Base-by-base conservation (phyloP, 2,329 filamentous ascomycete species). In the Ceratocystis cacaofunesta region DNA sequence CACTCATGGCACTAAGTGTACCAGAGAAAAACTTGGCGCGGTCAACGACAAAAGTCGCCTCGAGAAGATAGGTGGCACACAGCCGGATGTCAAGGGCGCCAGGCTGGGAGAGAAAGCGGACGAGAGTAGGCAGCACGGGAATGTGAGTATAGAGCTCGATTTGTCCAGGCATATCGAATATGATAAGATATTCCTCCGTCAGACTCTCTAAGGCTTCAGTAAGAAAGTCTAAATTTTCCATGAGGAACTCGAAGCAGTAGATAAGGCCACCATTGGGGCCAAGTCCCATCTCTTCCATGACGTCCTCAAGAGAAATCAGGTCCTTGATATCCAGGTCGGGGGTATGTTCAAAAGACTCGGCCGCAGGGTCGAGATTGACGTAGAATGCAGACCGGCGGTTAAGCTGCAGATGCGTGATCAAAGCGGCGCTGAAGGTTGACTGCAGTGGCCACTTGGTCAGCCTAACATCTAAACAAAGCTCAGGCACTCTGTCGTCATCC, bases 141-240 rank as follows among this genome's bases (percentile, higher is more conserved):
- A 97, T 89, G 74, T 99, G 94, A 1, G 92, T 97, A 78, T 97
- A 99, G 15, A 99, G 84, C 77, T 99, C 94, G 75, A 99, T 97
- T 78, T 99, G 94, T 66, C 94, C 94, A 0, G 94, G 94, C 89
- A 97, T 96, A 77, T 99, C 94, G 77, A 99, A 91, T 69, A 99
- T 89, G 75, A 97, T 95, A 69, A 99, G 83, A 75, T 96, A 96
- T 72, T 97, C 94, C 71, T 99, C 94, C 8, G 90, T 92, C 66
- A 95, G 80, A 52, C 85, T 83, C 71, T 95, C 90, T 65, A 96
- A 84, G 19, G 88, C 85, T 69, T 95, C 88, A 60, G 88, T 89
- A 62, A 96, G 79, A 76, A 94, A 96, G 76, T 96, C 91, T 69
- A 96, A 85, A 73, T 96, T 96, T 74, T 96, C 89, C 74, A 96